Conservation (phyloP, 1,139 yeast genomes). For the Sugiyamaella paludigena region DNA sequence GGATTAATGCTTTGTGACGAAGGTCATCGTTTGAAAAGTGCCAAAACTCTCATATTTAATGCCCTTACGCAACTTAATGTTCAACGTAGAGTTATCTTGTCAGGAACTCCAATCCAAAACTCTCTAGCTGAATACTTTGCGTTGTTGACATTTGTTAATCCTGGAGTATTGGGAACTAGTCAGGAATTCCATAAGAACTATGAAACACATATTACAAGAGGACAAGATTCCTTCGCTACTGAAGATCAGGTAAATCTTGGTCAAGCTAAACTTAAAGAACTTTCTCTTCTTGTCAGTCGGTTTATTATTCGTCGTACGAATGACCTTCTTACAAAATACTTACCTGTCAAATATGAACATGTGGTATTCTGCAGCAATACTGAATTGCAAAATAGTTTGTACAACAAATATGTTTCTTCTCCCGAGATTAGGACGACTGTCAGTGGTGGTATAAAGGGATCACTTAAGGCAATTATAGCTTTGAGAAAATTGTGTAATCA, state of each 20-base stretch:
- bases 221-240: constrained; percentile 88
- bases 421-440: constrained; percentile 71
- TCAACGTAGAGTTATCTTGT: constrained; percentile 82
- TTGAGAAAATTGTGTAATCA: constrained; percentile 90
- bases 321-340: constrained; percentile 86
- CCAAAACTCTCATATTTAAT: constrained; percentile 89
- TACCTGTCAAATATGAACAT: constrained; percentile 94
- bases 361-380: constrained; percentile 85
- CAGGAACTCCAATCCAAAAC: constrained; percentile 98
- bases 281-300: constrained; percentile 76
- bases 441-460: constrained; percentile 76
- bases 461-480: constrained; percentile 85
- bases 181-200: constrained; percentile 79
- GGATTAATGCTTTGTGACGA: constrained; percentile 94
- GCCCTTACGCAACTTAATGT: constrained; percentile 81
- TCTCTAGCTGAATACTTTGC: constrained; percentile 95
- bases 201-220: constrained; percentile 74
- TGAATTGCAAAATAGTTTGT: constrained; percentile 70
- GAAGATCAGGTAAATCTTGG: constrained; percentile 75
- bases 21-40: constrained; percentile 93
- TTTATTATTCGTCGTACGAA: constrained; percentile 94
- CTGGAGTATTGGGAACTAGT: constrained; percentile 86
- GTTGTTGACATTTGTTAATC: constrained; percentile 86
- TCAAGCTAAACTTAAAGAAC: constrained; percentile 65
- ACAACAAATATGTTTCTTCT: constrained; percentile 73